Conservation (phyloP, 495 filamentous ascomycete genomes). For the Talaromyces stipitatus region DNA sequence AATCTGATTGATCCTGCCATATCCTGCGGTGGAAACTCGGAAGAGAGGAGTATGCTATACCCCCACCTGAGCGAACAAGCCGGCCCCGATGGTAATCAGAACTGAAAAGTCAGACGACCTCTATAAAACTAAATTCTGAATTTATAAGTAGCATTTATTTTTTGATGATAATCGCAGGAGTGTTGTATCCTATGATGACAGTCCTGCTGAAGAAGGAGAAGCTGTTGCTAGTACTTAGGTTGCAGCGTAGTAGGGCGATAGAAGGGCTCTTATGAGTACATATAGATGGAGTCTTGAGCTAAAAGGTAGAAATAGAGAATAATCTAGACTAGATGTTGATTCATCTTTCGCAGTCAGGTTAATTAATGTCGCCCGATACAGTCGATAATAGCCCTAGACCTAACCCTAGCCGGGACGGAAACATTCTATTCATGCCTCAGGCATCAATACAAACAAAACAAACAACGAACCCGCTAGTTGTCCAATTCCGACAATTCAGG, state of each 20-base stretch:
- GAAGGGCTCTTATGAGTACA: too few species aligned
- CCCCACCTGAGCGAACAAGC: neutral
- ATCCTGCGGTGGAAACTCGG: neutral
- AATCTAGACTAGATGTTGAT: too few species aligned
- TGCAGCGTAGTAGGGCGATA: too few species aligned
- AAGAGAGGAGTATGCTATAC: neutral
- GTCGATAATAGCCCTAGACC: too few species aligned
- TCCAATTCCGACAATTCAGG: conserved; percentile 7
- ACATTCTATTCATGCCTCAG: neutral
- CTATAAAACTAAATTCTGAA: neutral
- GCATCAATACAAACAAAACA: conserved; percentile 4
- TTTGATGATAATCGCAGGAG: neutral
- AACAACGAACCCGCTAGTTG: conserved; percentile 6
- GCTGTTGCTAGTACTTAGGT: neutral
- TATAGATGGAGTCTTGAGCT: too few species aligned
- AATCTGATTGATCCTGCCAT: neutral
- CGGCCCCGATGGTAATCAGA: neutral
- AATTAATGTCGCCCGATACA: too few species aligned
- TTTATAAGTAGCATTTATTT: neutral
- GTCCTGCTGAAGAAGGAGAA: neutral
- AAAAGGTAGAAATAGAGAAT: too few species aligned
- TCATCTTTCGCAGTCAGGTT: too few species aligned
- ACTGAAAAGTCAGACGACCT: neutral
- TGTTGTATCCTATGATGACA: neutral
- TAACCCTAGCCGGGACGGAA: too few species aligned